These are phyloP conservation scores for Stephania cephalantha DNA, from an alignment of 164 flowering plant species.

Conservation along the genomic window DNA sequence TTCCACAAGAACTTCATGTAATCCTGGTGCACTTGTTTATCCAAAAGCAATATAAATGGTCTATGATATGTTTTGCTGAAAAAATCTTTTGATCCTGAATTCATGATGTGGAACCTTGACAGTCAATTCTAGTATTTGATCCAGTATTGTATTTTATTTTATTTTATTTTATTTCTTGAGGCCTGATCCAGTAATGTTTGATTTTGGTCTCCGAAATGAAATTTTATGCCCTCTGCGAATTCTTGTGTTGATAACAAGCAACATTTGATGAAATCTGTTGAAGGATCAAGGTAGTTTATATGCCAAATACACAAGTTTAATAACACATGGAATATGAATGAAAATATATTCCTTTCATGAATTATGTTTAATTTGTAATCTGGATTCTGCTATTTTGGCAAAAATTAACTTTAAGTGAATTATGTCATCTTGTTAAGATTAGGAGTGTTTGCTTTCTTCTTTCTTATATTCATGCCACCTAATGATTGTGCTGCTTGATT, in stretches of 20 bases:
- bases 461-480: conserved; percentile 9
- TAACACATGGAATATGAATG: not conserved
- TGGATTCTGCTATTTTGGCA: not conserved
- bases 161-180: no score
- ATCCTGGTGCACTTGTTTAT: no score
- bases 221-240: no score
- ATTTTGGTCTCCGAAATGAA: no score
- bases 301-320: not conserved
- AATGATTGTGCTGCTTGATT: conserved; percentile 12
- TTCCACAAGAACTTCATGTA: no score
- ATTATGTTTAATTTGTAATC: not conserved
- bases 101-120: no score
- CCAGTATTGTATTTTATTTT: no score
- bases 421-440: not conserved
- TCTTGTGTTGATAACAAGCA: not conserved
- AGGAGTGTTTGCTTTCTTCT: not conserved
- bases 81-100: no score
- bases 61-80: no score
- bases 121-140: no score
- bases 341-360: not conserved
- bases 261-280: not conserved
- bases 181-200: no score
- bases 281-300: not conserved
- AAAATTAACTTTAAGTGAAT: not conserved
- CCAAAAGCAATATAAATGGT: no score